These are phyloP conservation scores for Hordeum vulgare DNA, from an alignment of 176 grass and related monocot species.

Conservation along the genomic window DNA sequence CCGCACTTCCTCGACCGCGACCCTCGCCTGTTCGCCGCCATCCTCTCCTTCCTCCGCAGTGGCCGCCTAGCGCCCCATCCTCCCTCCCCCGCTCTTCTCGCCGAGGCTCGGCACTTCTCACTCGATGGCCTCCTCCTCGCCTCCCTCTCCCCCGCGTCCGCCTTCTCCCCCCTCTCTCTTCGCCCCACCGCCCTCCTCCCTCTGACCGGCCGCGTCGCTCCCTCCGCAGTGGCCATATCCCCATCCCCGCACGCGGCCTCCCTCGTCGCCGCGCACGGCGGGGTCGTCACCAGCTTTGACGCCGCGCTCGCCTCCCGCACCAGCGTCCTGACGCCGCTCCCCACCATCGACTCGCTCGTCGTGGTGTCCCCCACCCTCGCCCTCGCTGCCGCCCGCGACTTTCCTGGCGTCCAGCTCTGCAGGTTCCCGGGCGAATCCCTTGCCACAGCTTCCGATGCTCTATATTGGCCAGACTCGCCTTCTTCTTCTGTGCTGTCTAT, in stretches of 20 bases:
- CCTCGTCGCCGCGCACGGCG: constrained; percentile 54
- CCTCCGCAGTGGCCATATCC: constrained; percentile 32
- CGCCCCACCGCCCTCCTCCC: not conserved
- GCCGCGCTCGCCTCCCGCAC: constrained; percentile 16
- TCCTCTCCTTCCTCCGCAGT: constrained; percentile 59
- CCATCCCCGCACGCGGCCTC: constrained; percentile 18
- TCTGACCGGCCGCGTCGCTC: not conserved
- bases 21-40: constrained; percentile 33
- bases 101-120: constrained; percentile 35
- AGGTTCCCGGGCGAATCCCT: constrained; percentile 1
- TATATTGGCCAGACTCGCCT: constrained; percentile 50
- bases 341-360: constrained; percentile 57
- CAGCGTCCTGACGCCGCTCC: constrained; percentile 61
- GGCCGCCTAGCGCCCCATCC: constrained; percentile 26
- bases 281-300: constrained; percentile 55
- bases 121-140: constrained; percentile 29
- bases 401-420: constrained; percentile 65
- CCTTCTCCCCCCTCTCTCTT: not conserved
- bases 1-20: constrained; percentile 72
- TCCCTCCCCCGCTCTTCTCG: constrained; percentile 32
- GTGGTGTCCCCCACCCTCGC: constrained; percentile 38
- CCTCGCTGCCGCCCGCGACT: constrained; percentile 53
- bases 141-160: not conserved
- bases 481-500: constrained; percentile 59
- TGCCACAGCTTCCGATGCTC: constrained; percentile 7